Percentiles rank a stretch among this genome's conserved stretches.
These are phyloP conservation scores for Carallia brachiata DNA, from an alignment of 345 rosid genomes.

Conservation along the genomic window DNA sequence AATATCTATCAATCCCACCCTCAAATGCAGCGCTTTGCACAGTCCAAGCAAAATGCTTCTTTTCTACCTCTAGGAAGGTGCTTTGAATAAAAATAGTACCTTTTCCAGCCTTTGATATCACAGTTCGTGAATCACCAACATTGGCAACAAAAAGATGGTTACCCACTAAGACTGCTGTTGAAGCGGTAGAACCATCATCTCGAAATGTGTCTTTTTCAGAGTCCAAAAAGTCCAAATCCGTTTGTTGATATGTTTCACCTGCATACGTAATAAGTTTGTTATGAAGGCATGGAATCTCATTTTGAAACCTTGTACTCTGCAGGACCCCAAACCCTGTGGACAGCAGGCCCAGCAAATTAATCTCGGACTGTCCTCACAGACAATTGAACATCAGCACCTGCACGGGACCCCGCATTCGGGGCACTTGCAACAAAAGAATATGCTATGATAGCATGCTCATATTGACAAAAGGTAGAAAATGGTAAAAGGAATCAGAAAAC, in stretches of 20 bases:
- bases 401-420: too few species aligned
- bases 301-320: too few species aligned
- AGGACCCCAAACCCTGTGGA: too few species aligned
- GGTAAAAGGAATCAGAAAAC: not conserved
- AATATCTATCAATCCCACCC: not conserved
- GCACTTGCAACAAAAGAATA: slow-evolving; percentile 3
- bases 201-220: slow-evolving; percentile 77
- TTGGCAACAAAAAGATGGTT: slow-evolving; percentile 94
- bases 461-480: not conserved
- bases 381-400: too few species aligned
- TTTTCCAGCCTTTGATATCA: slow-evolving; percentile 84
- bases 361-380: too few species aligned
- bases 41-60: not conserved
- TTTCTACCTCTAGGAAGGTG: not conserved
- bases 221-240: slow-evolving; percentile 78
- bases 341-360: too few species aligned
- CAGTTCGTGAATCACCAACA: slow-evolving; percentile 95
- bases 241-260: slow-evolving; percentile 90
- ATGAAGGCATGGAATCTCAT: too few species aligned
- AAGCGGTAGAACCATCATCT: slow-evolving; percentile 99
- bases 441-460: slow-evolving; percentile 1
- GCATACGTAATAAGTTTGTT: slow-evolving; percentile 17
- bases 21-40: not conserved
- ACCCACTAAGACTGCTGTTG: slow-evolving; percentile 87
- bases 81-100: slow-evolving; percentile 35